phyloP scores from a whole-genome alignment of 2,329 filamentous ascomycete species.

The Neonectria magnoliae region DNA sequence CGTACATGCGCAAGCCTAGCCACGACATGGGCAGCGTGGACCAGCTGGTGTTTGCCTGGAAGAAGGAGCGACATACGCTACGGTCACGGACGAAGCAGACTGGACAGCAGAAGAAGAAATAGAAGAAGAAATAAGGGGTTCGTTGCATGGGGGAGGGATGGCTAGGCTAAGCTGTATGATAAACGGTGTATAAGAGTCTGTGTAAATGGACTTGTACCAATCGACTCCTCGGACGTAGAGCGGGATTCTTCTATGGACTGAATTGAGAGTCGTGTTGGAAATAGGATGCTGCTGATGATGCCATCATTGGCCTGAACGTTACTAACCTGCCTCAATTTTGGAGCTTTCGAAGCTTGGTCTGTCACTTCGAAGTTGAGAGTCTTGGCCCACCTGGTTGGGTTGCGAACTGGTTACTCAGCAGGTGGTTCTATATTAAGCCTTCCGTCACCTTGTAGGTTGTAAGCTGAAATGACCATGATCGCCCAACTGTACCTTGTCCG shows the following conservation, averaged over 20 bases:
- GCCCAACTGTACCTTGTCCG: background rate
- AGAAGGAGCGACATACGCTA: slow-evolving; percentile 56
- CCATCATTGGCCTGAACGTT: background rate
- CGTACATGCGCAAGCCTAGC: slow-evolving; percentile 88
- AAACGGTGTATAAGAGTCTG: slow-evolving; percentile 38
- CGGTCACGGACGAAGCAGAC: slow-evolving; percentile 47
- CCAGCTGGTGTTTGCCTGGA: slow-evolving; percentile 71
- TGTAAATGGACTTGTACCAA: slow-evolving; percentile 34
- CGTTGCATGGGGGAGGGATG: background rate
- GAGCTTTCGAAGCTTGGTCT: background rate
- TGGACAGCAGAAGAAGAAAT: slow-evolving; percentile 38
- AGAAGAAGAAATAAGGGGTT: slow-evolving; percentile 32
- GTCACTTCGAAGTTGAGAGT: background rate
- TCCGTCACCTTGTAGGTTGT: too few species aligned
- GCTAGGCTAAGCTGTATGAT: slow-evolving; percentile 43
- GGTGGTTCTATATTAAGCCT: background rate
- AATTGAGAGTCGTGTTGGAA: background rate
- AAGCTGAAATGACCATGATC: background rate
- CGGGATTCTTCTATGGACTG: background rate
- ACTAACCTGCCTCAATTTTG: background rate
- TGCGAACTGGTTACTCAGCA: background rate
- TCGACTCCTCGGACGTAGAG: slow-evolving; percentile 1
- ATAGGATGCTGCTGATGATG: background rate
- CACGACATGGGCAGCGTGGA: slow-evolving; percentile 91
- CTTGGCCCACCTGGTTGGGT: background rate